Conservation (phyloP, 306 rosid species). For the Pterocarpus santalinus region DNA sequence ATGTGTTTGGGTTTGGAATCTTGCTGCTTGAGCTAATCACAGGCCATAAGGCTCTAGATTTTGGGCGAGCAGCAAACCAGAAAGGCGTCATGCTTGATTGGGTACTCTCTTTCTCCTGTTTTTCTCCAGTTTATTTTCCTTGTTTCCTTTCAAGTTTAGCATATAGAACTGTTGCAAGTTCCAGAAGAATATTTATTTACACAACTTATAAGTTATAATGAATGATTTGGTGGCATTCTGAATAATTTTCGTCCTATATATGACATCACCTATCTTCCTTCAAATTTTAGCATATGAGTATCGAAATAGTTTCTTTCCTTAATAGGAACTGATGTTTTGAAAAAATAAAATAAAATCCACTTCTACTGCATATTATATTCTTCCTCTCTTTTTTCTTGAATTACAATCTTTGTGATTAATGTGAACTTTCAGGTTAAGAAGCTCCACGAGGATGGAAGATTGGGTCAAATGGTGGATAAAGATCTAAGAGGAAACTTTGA, state of each 20-base stretch:
- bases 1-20: conserved; percentile 97
- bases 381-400: not conserved
- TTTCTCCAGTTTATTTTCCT: not conserved
- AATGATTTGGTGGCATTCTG: conserved; percentile 6
- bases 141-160: not conserved
- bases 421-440: conserved; percentile 79
- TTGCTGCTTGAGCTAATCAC: conserved; percentile 94
- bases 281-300: too few species aligned
- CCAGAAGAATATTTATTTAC: conserved; percentile 16
- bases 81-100: conserved; percentile 97
- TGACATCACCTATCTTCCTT: too few species aligned
- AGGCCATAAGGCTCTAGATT: conserved; percentile 96
- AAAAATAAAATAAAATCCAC: not conserved
- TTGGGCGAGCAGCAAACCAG: conserved; percentile 94
- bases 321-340: too few species aligned
- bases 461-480: conserved; percentile 87
- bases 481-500: conserved; percentile 78
- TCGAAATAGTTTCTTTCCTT: not conserved
- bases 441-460: conserved; percentile 86
- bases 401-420: conserved; percentile 24
- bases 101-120: conserved; percentile 61
- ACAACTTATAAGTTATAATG: not conserved
- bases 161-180: conserved; percentile 3
- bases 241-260: not conserved
- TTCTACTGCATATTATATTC: not conserved